phyloP scores from a whole-genome alignment of 225 moss, liverwort and hornwort genomes.

The Antitrichia curtipendula region DNA sequence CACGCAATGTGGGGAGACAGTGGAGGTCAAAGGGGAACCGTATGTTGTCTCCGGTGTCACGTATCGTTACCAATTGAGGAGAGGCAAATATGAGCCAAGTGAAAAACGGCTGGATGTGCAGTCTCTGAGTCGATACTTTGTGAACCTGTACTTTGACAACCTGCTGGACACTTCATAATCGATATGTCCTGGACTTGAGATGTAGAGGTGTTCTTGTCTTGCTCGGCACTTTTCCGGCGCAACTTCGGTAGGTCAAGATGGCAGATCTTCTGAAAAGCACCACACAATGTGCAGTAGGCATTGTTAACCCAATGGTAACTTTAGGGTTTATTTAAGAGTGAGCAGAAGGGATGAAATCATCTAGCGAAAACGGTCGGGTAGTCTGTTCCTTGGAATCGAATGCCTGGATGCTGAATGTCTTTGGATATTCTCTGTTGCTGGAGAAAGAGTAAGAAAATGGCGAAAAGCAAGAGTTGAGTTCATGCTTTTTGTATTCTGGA shows the following conservation, averaged over 20 bases:
- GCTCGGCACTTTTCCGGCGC: not conserved
- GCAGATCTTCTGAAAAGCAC: not conserved
- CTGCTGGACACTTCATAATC: slow-evolving; percentile 35
- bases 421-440: not conserved
- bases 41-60: slow-evolving; percentile 90
- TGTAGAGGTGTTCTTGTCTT: not conserved
- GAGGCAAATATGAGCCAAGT: slow-evolving; percentile 77
- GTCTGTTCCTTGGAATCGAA: not conserved
- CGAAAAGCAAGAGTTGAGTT: not conserved
- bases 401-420: not conserved
- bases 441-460: not conserved
- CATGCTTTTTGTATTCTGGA: not conserved
- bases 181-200: not conserved
- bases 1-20: slow-evolving; percentile 90
- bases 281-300: not conserved
- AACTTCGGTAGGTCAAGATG: not conserved
- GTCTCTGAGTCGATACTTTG: slow-evolving; percentile 68
- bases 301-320: not conserved
- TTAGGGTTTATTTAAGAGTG: not conserved
- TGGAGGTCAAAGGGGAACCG: slow-evolving; percentile 73
- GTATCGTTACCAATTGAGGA: slow-evolving; percentile 73
- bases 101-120: slow-evolving; percentile 84
- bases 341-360: not conserved
- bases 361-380: not conserved
- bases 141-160: slow-evolving; percentile 65